These are phyloP conservation scores for Colletotrichum falcatum DNA, from an alignment of 2,329 filamentous ascomycete species.

Conservation along the genomic window DNA sequence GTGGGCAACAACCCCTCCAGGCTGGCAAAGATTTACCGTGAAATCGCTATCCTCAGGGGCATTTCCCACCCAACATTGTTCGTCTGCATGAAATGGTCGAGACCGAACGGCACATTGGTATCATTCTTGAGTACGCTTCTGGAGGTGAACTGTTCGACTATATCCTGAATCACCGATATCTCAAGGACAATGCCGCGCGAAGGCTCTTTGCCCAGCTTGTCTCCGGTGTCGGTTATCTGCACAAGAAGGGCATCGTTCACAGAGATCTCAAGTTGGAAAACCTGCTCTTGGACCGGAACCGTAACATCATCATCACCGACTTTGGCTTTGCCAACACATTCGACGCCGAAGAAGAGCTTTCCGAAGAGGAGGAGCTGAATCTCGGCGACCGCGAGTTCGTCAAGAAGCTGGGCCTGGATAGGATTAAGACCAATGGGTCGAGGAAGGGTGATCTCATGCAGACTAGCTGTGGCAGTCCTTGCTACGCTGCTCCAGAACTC, in stretches of 20 bases:
- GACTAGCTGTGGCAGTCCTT: constrained; percentile 97
- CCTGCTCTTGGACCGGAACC: constrained; percentile 91
- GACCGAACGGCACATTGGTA: constrained; percentile 96
- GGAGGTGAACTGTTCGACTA: constrained; percentile 98
- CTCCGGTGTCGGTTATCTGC: constrained; percentile 95
- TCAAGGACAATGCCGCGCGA: constrained; percentile 92
- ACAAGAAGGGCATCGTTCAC: constrained; percentile 99
- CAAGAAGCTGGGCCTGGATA: constrained; percentile 87
- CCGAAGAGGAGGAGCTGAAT: constrained; percentile 90
- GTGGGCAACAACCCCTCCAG: constrained; percentile 89
- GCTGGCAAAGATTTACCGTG: constrained; percentile 95
- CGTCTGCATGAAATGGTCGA: constrained; percentile 98
- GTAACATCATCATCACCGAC: constrained; percentile 99
- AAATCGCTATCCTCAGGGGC: constrained; percentile 89
- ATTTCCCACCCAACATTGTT: constrained; percentile 96
- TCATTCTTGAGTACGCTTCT: constrained; percentile 97
- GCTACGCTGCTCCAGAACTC: constrained; percentile 95
- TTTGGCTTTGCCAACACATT: constrained; percentile 99
- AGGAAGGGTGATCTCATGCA: constrained; percentile 97
- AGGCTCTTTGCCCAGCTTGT: constrained; percentile 95
- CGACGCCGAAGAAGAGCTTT: constrained; percentile 86
- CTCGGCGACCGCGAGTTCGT: constrained; percentile 89
- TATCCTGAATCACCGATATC: constrained; percentile 94
- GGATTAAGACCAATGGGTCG: constrained; percentile 77
- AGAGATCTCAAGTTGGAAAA: constrained; percentile 98